Evolutionary conservation across 306 rosid genomes (phyloP).

Genomic region (Vigna angularis): DNA sequence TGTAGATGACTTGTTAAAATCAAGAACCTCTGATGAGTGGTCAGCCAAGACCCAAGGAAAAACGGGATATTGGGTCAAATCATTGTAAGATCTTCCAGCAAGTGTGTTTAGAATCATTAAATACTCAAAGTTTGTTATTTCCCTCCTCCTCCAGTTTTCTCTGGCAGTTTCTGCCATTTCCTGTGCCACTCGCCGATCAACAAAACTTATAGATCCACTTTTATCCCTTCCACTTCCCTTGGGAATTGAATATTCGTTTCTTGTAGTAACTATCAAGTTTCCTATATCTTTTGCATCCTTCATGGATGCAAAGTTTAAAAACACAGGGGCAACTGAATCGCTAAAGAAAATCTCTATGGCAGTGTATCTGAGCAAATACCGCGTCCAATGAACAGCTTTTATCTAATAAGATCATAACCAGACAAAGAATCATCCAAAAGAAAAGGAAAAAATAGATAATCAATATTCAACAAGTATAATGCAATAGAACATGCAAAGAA

Average conservation of each 20-base stretch:
- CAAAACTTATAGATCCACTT: constrained; percentile 80
- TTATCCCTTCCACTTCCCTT: constrained; percentile 88
- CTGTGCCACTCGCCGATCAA: constrained; percentile 83
- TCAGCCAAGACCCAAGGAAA: constrained; percentile 99
- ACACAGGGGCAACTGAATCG: constrained; percentile 87
- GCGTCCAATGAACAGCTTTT: constrained; percentile 92
- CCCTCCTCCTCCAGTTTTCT: constrained; percentile 98
- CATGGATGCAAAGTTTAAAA: constrained; percentile 81
- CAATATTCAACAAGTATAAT: constrained; percentile 29
- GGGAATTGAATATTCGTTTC: constrained; percentile 85
- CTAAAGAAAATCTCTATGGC: constrained; percentile 93
- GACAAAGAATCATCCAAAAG: constrained; percentile 32
- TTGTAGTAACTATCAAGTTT: constrained; percentile 75
- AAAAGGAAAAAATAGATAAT: background rate
- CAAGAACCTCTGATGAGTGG: constrained; percentile 93
- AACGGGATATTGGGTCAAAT: constrained; percentile 95
- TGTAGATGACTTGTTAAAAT: constrained; percentile 92
- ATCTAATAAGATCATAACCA: constrained; percentile 59
- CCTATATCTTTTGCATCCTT: constrained; percentile 96
- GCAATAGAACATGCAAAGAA: constrained; percentile 27
- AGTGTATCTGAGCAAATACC: constrained; percentile 91
- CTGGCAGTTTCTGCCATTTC: constrained; percentile 92
- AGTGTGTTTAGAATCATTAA: constrained; percentile 92
- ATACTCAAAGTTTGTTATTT: constrained; percentile 93
- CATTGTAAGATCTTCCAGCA: constrained; percentile 96